Conservation (phyloP, 345 rosid genomes). For the Lepidium didymum region DNA sequence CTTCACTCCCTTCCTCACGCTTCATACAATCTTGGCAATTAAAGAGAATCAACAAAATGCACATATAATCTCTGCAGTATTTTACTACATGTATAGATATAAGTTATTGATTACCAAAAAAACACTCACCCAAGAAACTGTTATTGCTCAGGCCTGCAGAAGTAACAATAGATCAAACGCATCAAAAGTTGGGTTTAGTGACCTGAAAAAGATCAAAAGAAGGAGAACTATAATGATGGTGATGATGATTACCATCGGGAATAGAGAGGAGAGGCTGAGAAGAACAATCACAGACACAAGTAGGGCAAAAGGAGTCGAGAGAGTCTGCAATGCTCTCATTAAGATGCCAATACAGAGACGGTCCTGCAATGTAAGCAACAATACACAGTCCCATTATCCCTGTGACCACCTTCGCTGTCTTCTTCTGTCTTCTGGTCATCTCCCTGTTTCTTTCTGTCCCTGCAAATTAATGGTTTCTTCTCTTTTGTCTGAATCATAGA, state of each 20-base stretch:
- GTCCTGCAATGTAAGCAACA: slow-evolving; percentile 42
- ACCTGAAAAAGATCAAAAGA: not conserved
- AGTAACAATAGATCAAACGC: not conserved
- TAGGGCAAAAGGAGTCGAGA: slow-evolving; percentile 35
- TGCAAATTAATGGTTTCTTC: slow-evolving; percentile 11
- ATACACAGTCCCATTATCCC: slow-evolving; percentile 38
- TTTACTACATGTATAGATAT: not conserved
- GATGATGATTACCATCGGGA: slow-evolving; percentile 33
- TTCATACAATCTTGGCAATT: slow-evolving; percentile 42
- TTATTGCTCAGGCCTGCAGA: slow-evolving; percentile 44
- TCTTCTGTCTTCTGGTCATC: slow-evolving; percentile 38
- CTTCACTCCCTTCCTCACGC: slow-evolving; percentile 38
- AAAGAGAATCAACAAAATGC: slow-evolving; percentile 6
- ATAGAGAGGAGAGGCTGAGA: slow-evolving; percentile 45
- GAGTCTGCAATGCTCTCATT: slow-evolving; percentile 34
- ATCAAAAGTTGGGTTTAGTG: not conserved
- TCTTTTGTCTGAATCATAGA: slow-evolving; percentile 9
- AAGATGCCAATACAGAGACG: slow-evolving; percentile 53
- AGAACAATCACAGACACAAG: slow-evolving; percentile 60
- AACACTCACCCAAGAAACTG: slow-evolving; percentile 43
- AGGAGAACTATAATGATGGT: not conserved
- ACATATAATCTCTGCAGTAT: not conserved
- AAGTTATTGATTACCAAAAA: not conserved
- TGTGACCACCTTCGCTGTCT: slow-evolving; percentile 33
- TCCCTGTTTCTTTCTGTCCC: slow-evolving; percentile 12